Percentiles rank a stretch among this genome's conserved stretches.
Conservation (phyloP, 192 early-diverging fungal species). For the Entomortierella parvispora region DNA sequence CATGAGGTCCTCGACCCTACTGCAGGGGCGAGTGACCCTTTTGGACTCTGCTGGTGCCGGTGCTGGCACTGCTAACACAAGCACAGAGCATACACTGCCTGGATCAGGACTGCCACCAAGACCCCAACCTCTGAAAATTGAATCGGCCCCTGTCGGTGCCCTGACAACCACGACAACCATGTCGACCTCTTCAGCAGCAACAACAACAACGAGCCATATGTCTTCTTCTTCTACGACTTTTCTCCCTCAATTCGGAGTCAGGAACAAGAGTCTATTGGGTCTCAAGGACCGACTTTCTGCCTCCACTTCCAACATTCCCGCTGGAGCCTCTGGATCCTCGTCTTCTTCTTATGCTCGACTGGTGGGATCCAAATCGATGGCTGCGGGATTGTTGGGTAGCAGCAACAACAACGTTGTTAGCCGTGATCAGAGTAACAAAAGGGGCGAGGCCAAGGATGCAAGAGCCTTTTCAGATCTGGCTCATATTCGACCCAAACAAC, state of each 20-base stretch:
- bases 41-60: too few relatives aligned
- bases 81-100: too few relatives aligned
- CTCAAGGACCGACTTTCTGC: slow-evolving; percentile 23
- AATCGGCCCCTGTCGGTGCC: slow-evolving; percentile 12
- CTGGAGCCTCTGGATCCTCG: background rate
- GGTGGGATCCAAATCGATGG: slow-evolving; percentile 9
- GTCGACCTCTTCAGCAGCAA: background rate
- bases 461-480: slow-evolving; percentile 16
- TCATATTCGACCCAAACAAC: slow-evolving; percentile 36
- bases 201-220: background rate
- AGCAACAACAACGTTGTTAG: background rate
- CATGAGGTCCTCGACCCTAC: too few relatives aligned
- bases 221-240: slow-evolving; percentile 11
- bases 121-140: slow-evolving; percentile 1
- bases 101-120: background rate
- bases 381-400: background rate
- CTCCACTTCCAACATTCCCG: background rate
- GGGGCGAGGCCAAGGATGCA: background rate
- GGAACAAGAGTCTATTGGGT: slow-evolving; percentile 27
- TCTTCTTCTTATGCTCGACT: slow-evolving; percentile 20
- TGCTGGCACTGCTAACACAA: too few relatives aligned
- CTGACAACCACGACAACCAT: background rate
- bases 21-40: too few relatives aligned
- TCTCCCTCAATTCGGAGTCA: slow-evolving; percentile 25
- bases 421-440: background rate